These are phyloP conservation scores for Monascus ruber DNA, from an alignment of 2,329 filamentous ascomycete genomes.

Conservation along the genomic window DNA sequence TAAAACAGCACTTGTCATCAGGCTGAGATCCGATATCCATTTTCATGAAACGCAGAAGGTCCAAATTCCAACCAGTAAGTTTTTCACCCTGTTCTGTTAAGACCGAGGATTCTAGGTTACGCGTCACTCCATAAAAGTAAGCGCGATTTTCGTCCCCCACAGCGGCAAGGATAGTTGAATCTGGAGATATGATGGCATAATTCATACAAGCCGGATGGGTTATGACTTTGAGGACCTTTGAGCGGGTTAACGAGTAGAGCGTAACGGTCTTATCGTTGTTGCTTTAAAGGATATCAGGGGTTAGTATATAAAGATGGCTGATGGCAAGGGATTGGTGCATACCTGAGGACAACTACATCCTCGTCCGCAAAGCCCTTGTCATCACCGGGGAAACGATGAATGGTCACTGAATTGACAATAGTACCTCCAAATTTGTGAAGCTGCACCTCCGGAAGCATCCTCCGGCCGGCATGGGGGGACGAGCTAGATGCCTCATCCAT, in stretches of 20 bases:
- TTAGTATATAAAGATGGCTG: slow-evolving; percentile 26
- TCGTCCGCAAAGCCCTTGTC: slow-evolving; percentile 39
- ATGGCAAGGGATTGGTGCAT: slow-evolving; percentile 5
- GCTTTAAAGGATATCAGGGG: slow-evolving; percentile 52
- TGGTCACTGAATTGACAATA: slow-evolving; percentile 57
- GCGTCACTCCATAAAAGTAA: slow-evolving; percentile 59
- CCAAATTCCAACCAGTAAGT: slow-evolving; percentile 32
- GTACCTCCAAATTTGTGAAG: slow-evolving; percentile 50
- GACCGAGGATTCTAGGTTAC: slow-evolving; percentile 15
- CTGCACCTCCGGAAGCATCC: slow-evolving; percentile 34
- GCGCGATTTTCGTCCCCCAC: slow-evolving; percentile 80
- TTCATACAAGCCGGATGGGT: slow-evolving; percentile 80
- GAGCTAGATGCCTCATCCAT: slow-evolving; percentile 10
- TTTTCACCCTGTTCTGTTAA: slow-evolving; percentile 19
- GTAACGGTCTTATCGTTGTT: slow-evolving; percentile 90
- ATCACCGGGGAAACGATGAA: slow-evolving; percentile 43
- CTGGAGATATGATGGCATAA: slow-evolving; percentile 83
- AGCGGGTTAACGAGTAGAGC: slow-evolving; percentile 63
- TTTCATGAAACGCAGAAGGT: slow-evolving; percentile 25
- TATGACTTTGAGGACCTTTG: slow-evolving; percentile 57
- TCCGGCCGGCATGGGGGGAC: slow-evolving; percentile 8
- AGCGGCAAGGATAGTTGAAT: slow-evolving; percentile 67
- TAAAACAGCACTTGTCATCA: slow-evolving; percentile 36
- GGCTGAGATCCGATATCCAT: slow-evolving; percentile 29
- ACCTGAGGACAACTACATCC: slow-evolving; percentile 43